Base-by-base conservation (phyloP, 768 basidiomycete genomes). In the Russula brevipes region DNA sequence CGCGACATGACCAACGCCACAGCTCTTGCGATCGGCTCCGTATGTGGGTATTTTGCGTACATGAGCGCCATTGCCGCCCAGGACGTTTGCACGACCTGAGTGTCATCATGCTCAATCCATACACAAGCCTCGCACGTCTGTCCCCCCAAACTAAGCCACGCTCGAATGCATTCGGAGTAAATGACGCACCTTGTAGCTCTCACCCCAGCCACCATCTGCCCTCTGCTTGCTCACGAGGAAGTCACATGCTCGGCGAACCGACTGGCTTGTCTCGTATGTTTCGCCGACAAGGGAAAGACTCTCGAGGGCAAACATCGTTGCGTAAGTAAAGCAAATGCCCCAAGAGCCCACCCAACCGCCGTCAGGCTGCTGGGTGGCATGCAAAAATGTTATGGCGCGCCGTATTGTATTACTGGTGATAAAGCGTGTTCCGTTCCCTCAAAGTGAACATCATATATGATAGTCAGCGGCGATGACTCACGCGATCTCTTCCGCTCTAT, bases 291-390 rank as follows among this genome's bases (percentile, higher is more conserved):
- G 82, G 0, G 89, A 82, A 30, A 99, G 81, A 62, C 88, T 89
- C 73, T 99, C 97, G 47, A 96, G 80, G 1, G 95, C 94, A 70
- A 99, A 99, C 78, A 94, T 93, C 3, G 90, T 94, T 7, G 96
- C 96, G 72, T 99, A 99, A 2, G 94, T 98, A 78, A 98, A 97
- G 75, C 95, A 98, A 69, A 94, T 95, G 35, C 91, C 96, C 96
- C 96, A 98, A 5, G 88, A 91, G 35, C 96, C 96, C 56, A 91
- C 82, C 96, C 96, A 99, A 31, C 88, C 91, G 4, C 96, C 94
- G 71, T 94, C 90, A 0, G 86, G 82, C 47, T 81, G 81, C 72
- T 99, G 97, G 2, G 81, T 82, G 1, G 73, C 70, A 71, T 97
- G 94, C 33, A 98, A 82, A 76, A 88, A 99, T 49, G 78, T 69